Conservation (phyloP, 1,139 yeast genomes). For the Geotrichum australiense region DNA sequence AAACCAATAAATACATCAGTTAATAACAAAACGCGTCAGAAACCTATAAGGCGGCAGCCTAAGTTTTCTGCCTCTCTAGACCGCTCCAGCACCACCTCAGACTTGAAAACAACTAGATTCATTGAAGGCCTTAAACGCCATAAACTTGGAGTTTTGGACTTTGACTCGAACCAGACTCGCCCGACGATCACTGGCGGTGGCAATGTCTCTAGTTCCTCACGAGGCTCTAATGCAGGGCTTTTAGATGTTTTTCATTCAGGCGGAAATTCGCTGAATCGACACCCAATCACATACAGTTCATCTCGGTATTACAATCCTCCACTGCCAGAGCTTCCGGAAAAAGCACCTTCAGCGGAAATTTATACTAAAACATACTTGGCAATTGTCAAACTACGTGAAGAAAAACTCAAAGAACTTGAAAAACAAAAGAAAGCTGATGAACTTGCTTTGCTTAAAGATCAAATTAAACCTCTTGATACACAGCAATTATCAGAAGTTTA, state of each 20-base stretch:
- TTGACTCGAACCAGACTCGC: background rate
- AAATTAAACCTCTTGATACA: slow-evolving; percentile 1
- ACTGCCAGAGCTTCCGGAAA: slow-evolving; percentile 16
- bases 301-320: slow-evolving; percentile 10
- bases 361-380: slow-evolving; percentile 14
- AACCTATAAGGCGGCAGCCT: too few relatives aligned
- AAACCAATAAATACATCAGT: too few relatives aligned
- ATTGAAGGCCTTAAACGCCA: slow-evolving; percentile 14
- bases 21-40: too few relatives aligned
- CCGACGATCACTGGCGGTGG: slow-evolving; percentile 12
- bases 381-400: slow-evolving; percentile 13
- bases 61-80: too few relatives aligned
- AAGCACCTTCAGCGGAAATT: slow-evolving; percentile 12
- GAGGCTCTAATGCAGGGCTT: background rate
- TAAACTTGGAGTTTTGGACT: slow-evolving; percentile 6
- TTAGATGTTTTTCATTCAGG: slow-evolving; percentile 10
- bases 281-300: slow-evolving; percentile 10
- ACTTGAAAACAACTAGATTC: slow-evolving; percentile 5
- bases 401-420: slow-evolving; percentile 11
- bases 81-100: too few relatives aligned
- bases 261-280: slow-evolving; percentile 1
- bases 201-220: slow-evolving; percentile 1
- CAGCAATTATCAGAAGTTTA: slow-evolving; percentile 31
- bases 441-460: slow-evolving; percentile 1
- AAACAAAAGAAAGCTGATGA: slow-evolving; percentile 4